Percentiles rank a stretch among this genome's conserved stretches.
Evolutionary conservation across 352 stramenopile genomes (phyloP).

Genomic region (Phytopythium chamaehyphon): DNA sequence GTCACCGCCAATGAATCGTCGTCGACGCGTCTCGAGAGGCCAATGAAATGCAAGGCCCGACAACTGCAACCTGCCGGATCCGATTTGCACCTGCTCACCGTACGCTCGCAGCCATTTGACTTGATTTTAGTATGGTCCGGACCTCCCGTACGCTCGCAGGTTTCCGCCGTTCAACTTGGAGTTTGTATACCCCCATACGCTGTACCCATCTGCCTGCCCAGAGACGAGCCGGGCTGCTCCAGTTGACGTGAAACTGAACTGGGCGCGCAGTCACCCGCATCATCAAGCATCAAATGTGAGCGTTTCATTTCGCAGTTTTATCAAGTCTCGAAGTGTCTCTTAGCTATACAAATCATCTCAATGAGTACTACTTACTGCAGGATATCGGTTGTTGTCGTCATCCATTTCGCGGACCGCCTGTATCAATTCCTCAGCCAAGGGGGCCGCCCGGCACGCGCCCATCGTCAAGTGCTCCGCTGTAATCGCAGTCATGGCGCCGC

Average conservation of each 20-base stretch:
- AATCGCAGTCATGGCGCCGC: too few species aligned
- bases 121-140: not conserved
- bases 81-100: not conserved
- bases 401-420: too few species aligned
- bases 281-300: too few species aligned
- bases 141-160: constrained; percentile 11
- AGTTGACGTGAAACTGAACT: constrained; percentile 1
- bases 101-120: constrained; percentile 8
- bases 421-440: too few species aligned
- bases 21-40: constrained; percentile 6
- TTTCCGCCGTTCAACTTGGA: constrained; percentile 4
- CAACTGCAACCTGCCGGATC: not conserved
- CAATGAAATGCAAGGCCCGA: constrained; percentile 10
- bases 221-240: not conserved
- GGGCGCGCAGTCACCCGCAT: too few species aligned
- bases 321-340: too few species aligned
- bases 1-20: not conserved
- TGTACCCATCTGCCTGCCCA: not conserved
- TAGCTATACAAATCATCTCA: too few species aligned
- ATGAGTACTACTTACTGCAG: too few species aligned
- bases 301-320: too few species aligned
- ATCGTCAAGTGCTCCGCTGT: too few species aligned
- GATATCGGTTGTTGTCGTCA: too few species aligned
- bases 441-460: too few species aligned
- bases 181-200: not conserved